phyloP scores from a whole-genome alignment of 2,329 filamentous ascomycete species.

The Aspergillus hortae region DNA sequence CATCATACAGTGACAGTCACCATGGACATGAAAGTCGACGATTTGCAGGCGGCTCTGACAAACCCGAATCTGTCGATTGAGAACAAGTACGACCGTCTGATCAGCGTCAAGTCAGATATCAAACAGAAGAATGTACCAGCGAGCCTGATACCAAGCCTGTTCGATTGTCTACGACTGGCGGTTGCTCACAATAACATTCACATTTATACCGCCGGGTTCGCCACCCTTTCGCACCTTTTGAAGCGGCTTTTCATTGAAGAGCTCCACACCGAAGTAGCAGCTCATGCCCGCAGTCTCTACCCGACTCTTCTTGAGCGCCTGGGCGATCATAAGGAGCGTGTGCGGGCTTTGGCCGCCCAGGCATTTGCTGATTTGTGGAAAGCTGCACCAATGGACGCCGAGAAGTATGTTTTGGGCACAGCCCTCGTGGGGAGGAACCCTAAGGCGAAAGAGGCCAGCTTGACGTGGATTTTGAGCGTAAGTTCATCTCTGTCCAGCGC shows the following conservation, averaged over 20 bases:
- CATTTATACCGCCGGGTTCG: slow-evolving; percentile 79
- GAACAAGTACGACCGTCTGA: slow-evolving; percentile 67
- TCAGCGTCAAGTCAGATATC: slow-evolving; percentile 77
- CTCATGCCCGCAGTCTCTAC: slow-evolving; percentile 67
- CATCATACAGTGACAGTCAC: slow-evolving; percentile 8
- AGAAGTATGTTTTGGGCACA: slow-evolving; percentile 72
- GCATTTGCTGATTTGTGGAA: slow-evolving; percentile 74
- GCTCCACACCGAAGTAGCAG: slow-evolving; percentile 65
- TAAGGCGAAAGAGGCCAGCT: slow-evolving; percentile 76
- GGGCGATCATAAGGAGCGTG: slow-evolving; percentile 83
- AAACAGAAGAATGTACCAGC: slow-evolving; percentile 91
- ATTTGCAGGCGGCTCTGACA: slow-evolving; percentile 53
- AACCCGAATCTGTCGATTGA: slow-evolving; percentile 66
- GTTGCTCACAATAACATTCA: slow-evolving; percentile 72
- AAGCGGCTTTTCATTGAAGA: slow-evolving; percentile 85
- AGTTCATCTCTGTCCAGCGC: slow-evolving; percentile 14
- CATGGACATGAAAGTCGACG: slow-evolving; percentile 57
- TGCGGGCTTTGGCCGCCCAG: slow-evolving; percentile 69
- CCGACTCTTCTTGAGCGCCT: slow-evolving; percentile 78
- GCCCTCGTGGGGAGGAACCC: slow-evolving; percentile 78
- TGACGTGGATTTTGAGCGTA: slow-evolving; percentile 82
- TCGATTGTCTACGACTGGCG: slow-evolving; percentile 75
- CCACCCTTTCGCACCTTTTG: slow-evolving; percentile 79
- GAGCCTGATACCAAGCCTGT: slow-evolving; percentile 63
- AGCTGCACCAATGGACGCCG: slow-evolving; percentile 68